Evolutionary conservation across 2,329 filamentous ascomycete species (phyloP), one percentile per base, ranked within the genome.

Genomic region (Passalora sequoiae): DNA sequence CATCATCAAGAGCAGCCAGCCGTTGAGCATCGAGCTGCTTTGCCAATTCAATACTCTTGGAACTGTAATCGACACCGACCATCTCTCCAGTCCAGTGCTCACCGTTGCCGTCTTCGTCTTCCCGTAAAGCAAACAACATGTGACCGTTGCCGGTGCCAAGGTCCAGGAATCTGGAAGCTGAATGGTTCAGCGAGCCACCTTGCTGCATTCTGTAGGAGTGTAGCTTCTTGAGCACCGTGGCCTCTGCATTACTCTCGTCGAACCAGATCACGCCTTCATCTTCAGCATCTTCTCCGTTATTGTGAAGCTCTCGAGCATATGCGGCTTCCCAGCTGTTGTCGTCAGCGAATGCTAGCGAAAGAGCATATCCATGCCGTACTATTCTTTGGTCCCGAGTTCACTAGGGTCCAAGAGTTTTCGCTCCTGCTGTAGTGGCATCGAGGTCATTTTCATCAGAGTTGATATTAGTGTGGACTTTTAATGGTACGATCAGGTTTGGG

Each of bases 211-310:
- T 71, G 6, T 94, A 76, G 4, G 57, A 49, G 10, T 66, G 64
- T 4, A 75, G 66, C 63, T 84, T 89, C 7, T 71, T 65, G 17
- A 94, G 67, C 47, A 94, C 80, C 60, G 89, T 89, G 50, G 81
- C 74, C 60, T 95, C 87, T 49, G 92, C 92, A 60, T 84, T 81
- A 22, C 88, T 86, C 69, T 97, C 92, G 64, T 89, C 84, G 75
- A 98, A 98, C 92, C 92, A 98, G 58, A 92, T 81, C 21, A 89
- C 94, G 54, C 91, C 91, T 47, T 84, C 84, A 71, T 95, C 86
- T 44, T 77, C 68, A 7, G 86, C 80, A 68, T 94, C 80, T 50
- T 77, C 66, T 41, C 77, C 69, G 66, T 89, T 79, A 68, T 92
- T 91, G 47, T 70, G 64, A 40, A 88, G 72, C 66, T 92, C 84